Conservation (phyloP, 371 early-diverging fungal species). For the Apophysomyces sp. region DNA sequence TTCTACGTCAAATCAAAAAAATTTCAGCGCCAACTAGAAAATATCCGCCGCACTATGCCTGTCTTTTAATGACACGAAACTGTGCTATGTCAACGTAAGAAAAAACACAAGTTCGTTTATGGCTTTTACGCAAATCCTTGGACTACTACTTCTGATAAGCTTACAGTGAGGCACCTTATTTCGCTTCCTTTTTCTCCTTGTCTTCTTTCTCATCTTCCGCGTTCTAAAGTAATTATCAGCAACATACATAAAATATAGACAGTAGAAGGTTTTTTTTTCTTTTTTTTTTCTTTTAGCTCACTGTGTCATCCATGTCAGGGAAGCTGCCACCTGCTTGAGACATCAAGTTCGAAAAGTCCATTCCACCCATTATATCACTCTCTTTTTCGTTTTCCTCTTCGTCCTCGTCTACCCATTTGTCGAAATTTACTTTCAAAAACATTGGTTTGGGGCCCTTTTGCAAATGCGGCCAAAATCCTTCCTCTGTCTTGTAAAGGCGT, state of each 20-base stretch:
- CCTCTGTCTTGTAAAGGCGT: constrained; percentile 67
- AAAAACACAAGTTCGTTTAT: too few relatives aligned
- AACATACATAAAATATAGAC: not conserved
- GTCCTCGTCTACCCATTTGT: constrained; percentile 90
- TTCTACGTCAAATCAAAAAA: too few relatives aligned
- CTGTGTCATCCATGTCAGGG: constrained; percentile 7
- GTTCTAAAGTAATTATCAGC: not conserved
- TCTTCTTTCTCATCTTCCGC: not conserved
- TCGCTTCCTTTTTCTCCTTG: not conserved
- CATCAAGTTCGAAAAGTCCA: constrained; percentile 40
- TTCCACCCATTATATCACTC: not conserved
- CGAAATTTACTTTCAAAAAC: constrained; percentile 91
- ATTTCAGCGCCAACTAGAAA: too few relatives aligned
- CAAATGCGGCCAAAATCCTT: constrained; percentile 85
- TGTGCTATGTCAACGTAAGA: too few relatives aligned
- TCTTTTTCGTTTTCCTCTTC: constrained; percentile 83
- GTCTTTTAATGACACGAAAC: too few relatives aligned
- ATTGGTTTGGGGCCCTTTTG: constrained; percentile 68
- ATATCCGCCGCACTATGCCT: too few relatives aligned
- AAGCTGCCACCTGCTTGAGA: constrained; percentile 32
- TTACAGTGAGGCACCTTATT: not conserved
- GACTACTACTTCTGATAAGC: not conserved
- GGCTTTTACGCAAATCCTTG: not conserved
- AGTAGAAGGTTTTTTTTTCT: too few relatives aligned
- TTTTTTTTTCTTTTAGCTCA: not conserved